Percentiles rank a stretch among this genome's conserved stretches.
These are phyloP conservation scores for Solanum chilense DNA, from an alignment of 257 asterid genomes.

Conservation along the genomic window DNA sequence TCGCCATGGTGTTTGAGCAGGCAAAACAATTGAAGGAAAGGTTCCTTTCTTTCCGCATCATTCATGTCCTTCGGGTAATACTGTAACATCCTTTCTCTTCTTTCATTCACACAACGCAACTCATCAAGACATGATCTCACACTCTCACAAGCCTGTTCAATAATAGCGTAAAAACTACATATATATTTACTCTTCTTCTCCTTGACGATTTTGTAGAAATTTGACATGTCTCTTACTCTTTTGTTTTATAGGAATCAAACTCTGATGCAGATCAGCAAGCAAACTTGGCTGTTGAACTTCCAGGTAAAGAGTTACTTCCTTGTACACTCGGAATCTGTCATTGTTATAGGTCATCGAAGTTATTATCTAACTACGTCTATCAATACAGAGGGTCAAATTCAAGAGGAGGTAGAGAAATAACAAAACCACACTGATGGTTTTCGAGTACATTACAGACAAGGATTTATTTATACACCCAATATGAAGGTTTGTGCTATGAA, in stretches of 20 bases:
- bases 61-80: slow-evolving; percentile 68
- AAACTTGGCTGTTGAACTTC: slow-evolving; percentile 77
- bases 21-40: slow-evolving; percentile 71
- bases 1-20: slow-evolving; percentile 49
- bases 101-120: background rate
- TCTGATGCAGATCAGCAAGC: slow-evolving; percentile 94
- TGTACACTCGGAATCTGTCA: background rate
- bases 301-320: slow-evolving; percentile 34
- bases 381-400: slow-evolving; percentile 61
- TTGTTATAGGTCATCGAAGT: background rate
- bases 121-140: background rate
- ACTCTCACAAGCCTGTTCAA: background rate
- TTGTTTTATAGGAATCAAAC: slow-evolving; percentile 51
- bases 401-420: slow-evolving; percentile 58
- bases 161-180: background rate
- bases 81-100: background rate
- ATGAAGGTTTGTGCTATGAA: background rate
- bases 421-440: background rate
- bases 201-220: background rate
- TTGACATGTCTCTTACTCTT: background rate
- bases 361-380: background rate
- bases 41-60: slow-evolving; percentile 59
- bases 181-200: background rate
- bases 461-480: background rate
- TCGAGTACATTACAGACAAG: background rate